Base-by-base conservation (phyloP, 352 stramenopile species). In the Lagenidium sp. region DNA sequence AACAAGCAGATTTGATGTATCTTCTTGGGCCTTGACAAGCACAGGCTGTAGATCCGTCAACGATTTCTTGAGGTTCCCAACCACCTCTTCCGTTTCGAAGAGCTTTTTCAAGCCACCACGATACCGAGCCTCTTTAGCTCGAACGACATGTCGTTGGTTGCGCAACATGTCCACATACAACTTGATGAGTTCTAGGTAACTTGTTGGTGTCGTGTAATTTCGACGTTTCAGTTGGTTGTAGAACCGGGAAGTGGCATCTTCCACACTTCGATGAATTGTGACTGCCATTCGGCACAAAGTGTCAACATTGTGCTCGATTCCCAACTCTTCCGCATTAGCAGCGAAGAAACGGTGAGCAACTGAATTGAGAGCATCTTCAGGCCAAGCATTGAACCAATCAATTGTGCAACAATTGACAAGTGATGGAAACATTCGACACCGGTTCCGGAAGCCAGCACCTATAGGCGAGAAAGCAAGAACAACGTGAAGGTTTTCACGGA, bases 361-460 rank as follows among this genome's bases (percentile, higher is more conserved):
- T 3, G 80, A 95, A 52, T 85, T 81, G 3, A 98, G 66, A 7
- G 93, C 93, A 39, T 98, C 92, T 47, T 96, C 82, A 0, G 93
- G 93, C 93, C 93, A 98, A 18, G 92, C 81, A 41, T 95, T 95
- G 64, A 97, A 98, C 93, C 93, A 98, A 48, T 98, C 92, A 55
- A 98, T 98, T 32, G 83, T 95, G 41, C 86, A 97, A 64, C 84
- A 97, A 47, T 97, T 97, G 4, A 97, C 87, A 3, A 97, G 66
- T 36, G 87, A 97, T 36, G 89, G 92, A 41, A 97, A 97, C 82
- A 95, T 96, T 11, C 87, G 82, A 45, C 88, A 97, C 0, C 91
- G 83, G 26, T 91, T 96, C 2, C 90, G 75, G 45, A 97, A 97
- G n/a, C 79, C 74, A 1, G 70, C 71, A 10, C 91, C 91, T 36